Evolutionary conservation across 1,284 basidiomycete genomes (phyloP).

Genomic region (Cronartium ribicola): DNA sequence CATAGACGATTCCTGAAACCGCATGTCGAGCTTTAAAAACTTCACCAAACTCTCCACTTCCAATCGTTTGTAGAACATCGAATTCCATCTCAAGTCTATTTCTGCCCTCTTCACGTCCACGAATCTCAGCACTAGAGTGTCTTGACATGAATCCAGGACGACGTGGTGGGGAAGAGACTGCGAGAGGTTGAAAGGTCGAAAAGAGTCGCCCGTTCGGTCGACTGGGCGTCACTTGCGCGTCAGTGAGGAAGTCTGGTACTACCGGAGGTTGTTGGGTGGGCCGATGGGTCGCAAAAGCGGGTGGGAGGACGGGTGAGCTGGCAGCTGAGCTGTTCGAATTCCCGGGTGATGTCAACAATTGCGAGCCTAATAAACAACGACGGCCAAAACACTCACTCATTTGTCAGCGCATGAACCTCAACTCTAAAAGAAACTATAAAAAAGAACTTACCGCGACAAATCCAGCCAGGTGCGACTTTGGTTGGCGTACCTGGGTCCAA

Average conservation of each 20-base stretch:
- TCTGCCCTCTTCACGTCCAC: background rate
- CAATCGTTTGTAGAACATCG: conserved; percentile 18
- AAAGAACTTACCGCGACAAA: conserved; percentile 30
- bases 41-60: conserved; percentile 35
- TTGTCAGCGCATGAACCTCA: conserved; percentile 8
- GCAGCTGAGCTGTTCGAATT: conserved; percentile 27
- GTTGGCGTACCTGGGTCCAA: conserved; percentile 38
- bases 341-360: conserved; percentile 31
- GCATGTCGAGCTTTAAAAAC: conserved; percentile 24
- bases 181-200: conserved; percentile 19
- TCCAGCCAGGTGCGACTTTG: conserved; percentile 24
- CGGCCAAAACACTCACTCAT: background rate
- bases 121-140: conserved; percentile 11
- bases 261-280: background rate
- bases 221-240: conserved; percentile 37
- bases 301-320: conserved; percentile 32
- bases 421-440: background rate
- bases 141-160: conserved; percentile 9
- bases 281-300: background rate
- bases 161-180: background rate
- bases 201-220: conserved; percentile 19
- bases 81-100: conserved; percentile 21
- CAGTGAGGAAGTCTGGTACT: conserved; percentile 9
- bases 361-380: conserved; percentile 2
- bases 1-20: conserved; percentile 61